phyloP scores from a whole-genome alignment of 1,139 yeast species.

The Zhuliangozyma parablackwelliae region DNA sequence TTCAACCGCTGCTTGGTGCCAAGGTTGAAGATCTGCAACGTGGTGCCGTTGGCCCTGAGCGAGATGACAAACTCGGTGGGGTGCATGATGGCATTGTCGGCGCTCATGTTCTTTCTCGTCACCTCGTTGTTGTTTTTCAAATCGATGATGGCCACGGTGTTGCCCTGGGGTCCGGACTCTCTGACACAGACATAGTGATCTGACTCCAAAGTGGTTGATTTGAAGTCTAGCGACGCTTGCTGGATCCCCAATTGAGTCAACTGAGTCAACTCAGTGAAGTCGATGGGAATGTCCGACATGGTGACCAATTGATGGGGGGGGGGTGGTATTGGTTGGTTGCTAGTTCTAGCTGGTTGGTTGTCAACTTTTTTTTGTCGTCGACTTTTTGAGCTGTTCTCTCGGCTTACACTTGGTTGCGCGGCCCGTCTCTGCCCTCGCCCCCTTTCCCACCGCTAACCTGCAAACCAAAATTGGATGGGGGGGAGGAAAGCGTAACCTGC shows the following conservation, averaged over 20 bases:
- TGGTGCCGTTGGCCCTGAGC: slow-evolving; percentile 92
- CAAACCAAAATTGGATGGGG: too few species aligned
- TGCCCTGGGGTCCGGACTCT: slow-evolving; percentile 71
- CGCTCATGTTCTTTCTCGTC: slow-evolving; percentile 88
- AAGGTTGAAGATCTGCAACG: slow-evolving; percentile 89
- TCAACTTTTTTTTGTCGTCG: too few species aligned
- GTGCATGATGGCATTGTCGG: slow-evolving; percentile 97
- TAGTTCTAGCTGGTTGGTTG: too few species aligned
- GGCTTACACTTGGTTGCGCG: too few species aligned
- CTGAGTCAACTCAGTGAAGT: slow-evolving; percentile 91
- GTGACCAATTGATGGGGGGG: slow-evolving; percentile 1
- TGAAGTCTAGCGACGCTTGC: slow-evolving; percentile 81
- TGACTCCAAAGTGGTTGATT: slow-evolving; percentile 90
- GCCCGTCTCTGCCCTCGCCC: too few species aligned
- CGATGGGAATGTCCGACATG: slow-evolving; percentile 79
- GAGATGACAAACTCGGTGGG: slow-evolving; percentile 86
- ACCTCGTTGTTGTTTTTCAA: slow-evolving; percentile 70
- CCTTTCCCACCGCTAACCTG: too few species aligned
- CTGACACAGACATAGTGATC: slow-evolving; percentile 88
- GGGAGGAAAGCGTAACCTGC: too few species aligned
- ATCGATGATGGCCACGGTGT: slow-evolving; percentile 89
- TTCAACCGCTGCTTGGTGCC: slow-evolving; percentile 84
- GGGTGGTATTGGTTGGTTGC: neutral
- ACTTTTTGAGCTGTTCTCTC: too few species aligned
- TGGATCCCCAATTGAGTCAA: slow-evolving; percentile 80